phyloP scores from a whole-genome alignment of 2,329 filamentous ascomycete genomes.

The Blastomyces percursus region DNA sequence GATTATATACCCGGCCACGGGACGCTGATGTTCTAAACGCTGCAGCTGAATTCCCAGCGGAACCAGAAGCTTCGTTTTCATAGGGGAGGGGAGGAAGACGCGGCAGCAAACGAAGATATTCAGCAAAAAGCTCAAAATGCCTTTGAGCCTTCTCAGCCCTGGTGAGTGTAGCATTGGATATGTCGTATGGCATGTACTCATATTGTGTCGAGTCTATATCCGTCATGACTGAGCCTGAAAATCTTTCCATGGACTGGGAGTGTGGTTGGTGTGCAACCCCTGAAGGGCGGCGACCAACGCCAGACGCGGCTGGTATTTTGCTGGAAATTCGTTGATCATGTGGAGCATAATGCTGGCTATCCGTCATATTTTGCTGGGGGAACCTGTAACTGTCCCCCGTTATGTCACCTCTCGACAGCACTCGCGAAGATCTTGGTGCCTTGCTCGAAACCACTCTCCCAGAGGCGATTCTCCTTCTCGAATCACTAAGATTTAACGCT shows the following conservation, averaged over 20 bases:
- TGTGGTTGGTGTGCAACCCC: background rate
- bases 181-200: conserved; percentile 35
- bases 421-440: conserved; percentile 3
- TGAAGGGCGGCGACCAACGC: background rate
- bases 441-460: conserved; percentile 7
- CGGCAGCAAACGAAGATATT: conserved; percentile 72
- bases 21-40: conserved; percentile 15
- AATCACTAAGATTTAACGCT: conserved; percentile 75
- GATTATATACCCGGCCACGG: conserved; percentile 70
- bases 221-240: conserved; percentile 5
- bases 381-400: background rate
- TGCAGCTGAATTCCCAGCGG: conserved; percentile 18
- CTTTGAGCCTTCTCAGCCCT: conserved; percentile 75
- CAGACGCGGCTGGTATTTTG: background rate
- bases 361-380: background rate
- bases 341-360: background rate
- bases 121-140: conserved; percentile 72
- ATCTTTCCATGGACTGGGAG: background rate
- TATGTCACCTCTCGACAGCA: conserved; percentile 1
- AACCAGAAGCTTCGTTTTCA: conserved; percentile 21
- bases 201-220: conserved; percentile 18
- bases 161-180: conserved; percentile 68
- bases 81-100: conserved; percentile 57
- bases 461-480: conserved; percentile 35
- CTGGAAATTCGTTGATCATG: background rate